Evolutionary conservation across 2,329 filamentous ascomycete genomes (phyloP), one percentile per base, ranked within the genome.

Genomic region (Fusarium sp.): DNA sequence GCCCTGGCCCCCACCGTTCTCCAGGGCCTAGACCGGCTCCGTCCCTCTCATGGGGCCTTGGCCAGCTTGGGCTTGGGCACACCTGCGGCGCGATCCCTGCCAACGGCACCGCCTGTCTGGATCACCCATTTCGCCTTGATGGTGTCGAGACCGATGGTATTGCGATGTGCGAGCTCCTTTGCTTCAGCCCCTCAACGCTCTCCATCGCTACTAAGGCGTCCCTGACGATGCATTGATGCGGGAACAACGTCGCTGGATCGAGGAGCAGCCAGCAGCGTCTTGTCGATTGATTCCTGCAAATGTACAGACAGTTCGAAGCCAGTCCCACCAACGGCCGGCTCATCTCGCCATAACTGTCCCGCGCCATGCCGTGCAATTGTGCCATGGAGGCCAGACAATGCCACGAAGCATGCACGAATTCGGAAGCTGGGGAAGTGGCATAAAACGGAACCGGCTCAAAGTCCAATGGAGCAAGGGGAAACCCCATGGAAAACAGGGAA

Each of bases 401-500:
- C 72, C 68, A 74, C 65, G 35, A 64, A 56, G 31, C 58, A 64
- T 75, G 72, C 62, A 67, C 39, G 48, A 27, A 66, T 57, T 71
- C 64, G 39, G 50, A 69, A 65, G 68, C 45, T 66, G 57, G 57
- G 33, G 50, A 54, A 65, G 59, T 37, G 22, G 29, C 59, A 52
- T 22, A 62, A 39, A 65, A 45, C 45, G 43, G 29, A 67, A 68
- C 37, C 61, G 60, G 43, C 54, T 50, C 35, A 43, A 43, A 27
- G 20, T 24, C 41, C 48, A 59, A 13, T 60, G 45, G 59, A 65
- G 20, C 54, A 64, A 31, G 72, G 60, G 24, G 48, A 33, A 39
- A 29, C 35, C 29, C 59, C 66, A 70, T 50, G 65, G 59, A 75
- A 74, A 73, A 74, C 73, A 73, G 64, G 72, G 70, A 75, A 75